Evolutionary conservation across 2,329 filamentous ascomycete species (phyloP), one percentile per base, ranked within the genome.

Genomic region (Elsinoe batatas): DNA sequence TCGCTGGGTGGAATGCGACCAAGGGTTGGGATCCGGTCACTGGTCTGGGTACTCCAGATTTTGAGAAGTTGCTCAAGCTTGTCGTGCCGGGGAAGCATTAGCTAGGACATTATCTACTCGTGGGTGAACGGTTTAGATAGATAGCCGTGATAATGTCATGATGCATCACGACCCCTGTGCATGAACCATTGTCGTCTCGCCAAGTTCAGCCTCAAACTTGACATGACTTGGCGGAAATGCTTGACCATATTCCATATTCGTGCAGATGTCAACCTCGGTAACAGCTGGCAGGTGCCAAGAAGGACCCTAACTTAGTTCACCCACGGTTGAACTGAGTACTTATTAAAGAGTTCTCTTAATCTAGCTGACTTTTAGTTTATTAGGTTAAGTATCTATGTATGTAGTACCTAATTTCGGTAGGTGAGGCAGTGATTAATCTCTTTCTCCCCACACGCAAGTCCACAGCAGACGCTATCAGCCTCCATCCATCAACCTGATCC

Each of bases 11-110:
- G 62, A 64, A 65, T 53, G 63, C 65, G 12, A 62, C 61, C 6
- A 44, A 57, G 15, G 66, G 65, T 1, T 68, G 66, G 66, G 67
- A 68, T 60, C 59, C 67, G 10, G 64, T 67, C 2, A 68, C 66
- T 13, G 67, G 66, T 5, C 63, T 58, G 15, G 67, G 67, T 8
- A 68, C 65, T 33, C 66, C 67, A 4, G 53, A 66, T 57, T 66
- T 58, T 50, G 54, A 43, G 22, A 54, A 53, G 35, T 11, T 56
- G 37, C 17, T 44, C 26, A 44, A 37, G 32, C 42, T 33, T 40
- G 53, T 55, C 53, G 40, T 46, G n/a, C 53, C 38, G n/a, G 47
- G 33, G 8, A 51, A 51, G 47, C 37, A 51, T 10, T 49, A 20
- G 15, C 11, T 49, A 33, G 7, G 11, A 32, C 4, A 17, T 10